These are phyloP conservation scores for Ceratobasidium sp. DNA, from an alignment of 1,284 basidiomycete genomes.

Conservation along the genomic window DNA sequence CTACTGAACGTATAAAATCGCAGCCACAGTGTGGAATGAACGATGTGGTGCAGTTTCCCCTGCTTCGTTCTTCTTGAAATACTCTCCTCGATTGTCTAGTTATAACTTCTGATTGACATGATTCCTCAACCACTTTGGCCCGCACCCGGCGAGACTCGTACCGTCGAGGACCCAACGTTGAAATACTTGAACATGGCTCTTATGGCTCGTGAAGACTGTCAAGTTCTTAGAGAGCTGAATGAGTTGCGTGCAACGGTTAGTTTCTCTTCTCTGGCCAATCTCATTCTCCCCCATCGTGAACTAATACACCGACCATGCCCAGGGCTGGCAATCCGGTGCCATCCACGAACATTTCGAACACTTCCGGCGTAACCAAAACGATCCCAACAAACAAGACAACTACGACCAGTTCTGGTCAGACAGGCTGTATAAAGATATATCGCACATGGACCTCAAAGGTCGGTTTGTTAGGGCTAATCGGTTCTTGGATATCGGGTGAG, in stretches of 20 bases:
- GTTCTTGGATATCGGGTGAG: constrained; percentile 45
- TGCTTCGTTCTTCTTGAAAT: background rate
- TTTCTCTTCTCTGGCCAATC: background rate
- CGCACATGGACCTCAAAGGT: constrained; percentile 9
- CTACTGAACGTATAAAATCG: background rate
- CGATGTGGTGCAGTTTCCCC: background rate
- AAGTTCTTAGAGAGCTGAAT: constrained; percentile 13
- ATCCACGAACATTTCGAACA: constrained; percentile 17
- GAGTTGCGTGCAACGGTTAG: background rate
- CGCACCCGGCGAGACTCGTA: background rate
- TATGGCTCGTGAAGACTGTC: constrained; percentile 7
- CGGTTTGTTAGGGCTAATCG: constrained; percentile 9
- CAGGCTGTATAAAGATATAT: constrained; percentile 1
- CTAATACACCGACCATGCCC: background rate
- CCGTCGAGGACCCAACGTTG: background rate
- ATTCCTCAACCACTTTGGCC: too few relatives aligned
- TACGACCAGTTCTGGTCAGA: constrained; percentile 14
- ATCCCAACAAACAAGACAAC: constrained; percentile 13
- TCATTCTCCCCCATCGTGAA: background rate
- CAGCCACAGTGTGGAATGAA: background rate
- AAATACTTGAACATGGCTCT: constrained; percentile 9
- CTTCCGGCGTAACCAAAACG: background rate
- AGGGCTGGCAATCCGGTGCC: constrained; percentile 20
- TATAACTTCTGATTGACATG: too few relatives aligned
- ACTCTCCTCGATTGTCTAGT: background rate